Evolutionary conservation across 2,329 filamentous ascomycete genomes (phyloP), one percentile per base, ranked within the genome.

Genomic region (Aspergillus sp.): DNA sequence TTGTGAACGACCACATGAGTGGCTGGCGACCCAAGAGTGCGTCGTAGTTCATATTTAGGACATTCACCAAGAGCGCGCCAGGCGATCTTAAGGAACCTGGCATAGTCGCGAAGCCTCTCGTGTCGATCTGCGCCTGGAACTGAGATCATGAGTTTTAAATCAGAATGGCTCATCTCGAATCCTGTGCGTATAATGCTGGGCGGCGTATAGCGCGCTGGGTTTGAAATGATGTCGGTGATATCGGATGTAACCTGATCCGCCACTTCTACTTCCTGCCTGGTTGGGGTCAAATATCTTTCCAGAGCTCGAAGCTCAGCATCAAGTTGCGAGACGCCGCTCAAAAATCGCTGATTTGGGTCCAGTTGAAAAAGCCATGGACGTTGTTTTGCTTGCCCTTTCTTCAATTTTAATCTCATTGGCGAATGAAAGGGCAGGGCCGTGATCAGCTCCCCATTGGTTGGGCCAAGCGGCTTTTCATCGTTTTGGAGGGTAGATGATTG

Each of bases 111-210:
- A 20, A 64, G 64, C 13, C 69, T 67, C 39, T 70, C 64, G 13
- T 72, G 73, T 9, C 71, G 65, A 5, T 68, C 73, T 4, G 70
- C 59, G 56, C 74, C 68, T 24, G 63, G 54, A 17, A 73, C 63
- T n/a, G 61, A 61, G 61, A 73, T 75, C 51, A 70, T 77, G 70
- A 75, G 81, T 65, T 87, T 82, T 12, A 87, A 73, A 67, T 83
- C 81, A 6, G 85, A 87, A 41, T 76, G 74, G 27, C 80, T 76
- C 53, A 80, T 66, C 0, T 80, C 79, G 37, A 86, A 70, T 8
- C 82, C 82, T 13, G 79, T 85, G 11, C 71, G 68, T 56, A 81
- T 12, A 75, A 8, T 84, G 86, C 17, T 85, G 85, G 57, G 83
- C 81, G 3, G 82, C 59, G 57, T 81, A 74, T 6, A 77, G 71